Base-by-base conservation (phyloP, 2,329 filamentous ascomycete species). In the Cercospora berteroae region DNA sequence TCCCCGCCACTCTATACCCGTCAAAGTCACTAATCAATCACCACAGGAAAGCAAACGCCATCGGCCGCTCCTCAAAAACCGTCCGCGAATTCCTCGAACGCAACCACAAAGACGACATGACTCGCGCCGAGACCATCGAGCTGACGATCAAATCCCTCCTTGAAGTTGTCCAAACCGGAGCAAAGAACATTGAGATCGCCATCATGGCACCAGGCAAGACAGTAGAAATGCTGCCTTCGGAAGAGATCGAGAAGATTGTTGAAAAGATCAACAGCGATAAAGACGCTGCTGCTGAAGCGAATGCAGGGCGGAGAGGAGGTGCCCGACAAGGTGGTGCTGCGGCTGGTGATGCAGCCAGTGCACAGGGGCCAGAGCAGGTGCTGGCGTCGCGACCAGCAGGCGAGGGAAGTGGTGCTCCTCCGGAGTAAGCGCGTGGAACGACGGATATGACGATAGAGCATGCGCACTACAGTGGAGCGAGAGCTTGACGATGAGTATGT, bases 241-340 rank as follows among this genome's bases (percentile, higher is more conserved):
- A 98, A 80, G 92, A 97, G 77, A 99, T 99, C 77, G 95, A 99
- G 85, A 88, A 88, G 74, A 97, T 96, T 78, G 96, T 99, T 78
- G 98, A 98, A 89, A 95, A 89, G 81, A 99, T 99, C 80, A 96
- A 99, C 85, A 91, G 94, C 76, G 96, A 99, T 87, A 99, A 99
- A 87, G 94, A 97, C 79, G 95, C 98, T 81, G 74, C 70, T 1
- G 71, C 71, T 29, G 95, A 99, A 84, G 94, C 94, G 25, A 93
- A 92, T 48, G 97, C 93, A 87, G 97, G 97, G 90, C 96, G 97
- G 55, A 67, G 71, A 68, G 71, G 71, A 61, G 90, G 91, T 67
- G 86, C 89, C 42, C 75, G 80, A 75, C 82, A 73, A 75, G 75
- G 74, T 52, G 74, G 68, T 31, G 65, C 69, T 29, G 70, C 69